Evolutionary conservation across 2,329 filamentous ascomycete species (phyloP), one percentile per base, ranked within the genome.

Genomic region (Nigrospora oryzae): DNA sequence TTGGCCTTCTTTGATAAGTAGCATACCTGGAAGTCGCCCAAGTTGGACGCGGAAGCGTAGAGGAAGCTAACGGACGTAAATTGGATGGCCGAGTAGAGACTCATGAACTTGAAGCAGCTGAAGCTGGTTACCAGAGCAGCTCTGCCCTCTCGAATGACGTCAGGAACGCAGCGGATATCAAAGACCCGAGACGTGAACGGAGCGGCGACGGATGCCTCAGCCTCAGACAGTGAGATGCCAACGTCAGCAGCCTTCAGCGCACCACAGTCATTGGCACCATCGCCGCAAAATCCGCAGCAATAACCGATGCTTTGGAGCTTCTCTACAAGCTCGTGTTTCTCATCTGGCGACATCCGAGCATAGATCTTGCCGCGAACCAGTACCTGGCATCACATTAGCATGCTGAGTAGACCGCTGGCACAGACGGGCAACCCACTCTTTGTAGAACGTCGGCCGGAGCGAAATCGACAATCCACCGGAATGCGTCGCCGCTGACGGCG

Each of bases 31-130:
- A 98, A 97, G 63, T 98, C 93, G 41, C 93, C 94, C 6, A 98
- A 72, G 60, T 98, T 98, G 10, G 88, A 95, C 11, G 86, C 94
- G 8, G 83, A 89, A 7, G 89, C 87, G 64, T 98, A 98, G 14
- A 98, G 75, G 61, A 98, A 96, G 74, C 86, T 95, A 58, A 98
- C 94, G 1, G 88, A 89, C 8, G 89, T 95, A 70, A 98, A 98
- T 64, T 98, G 93, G 53, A 98, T 98, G n/a, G 93, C 91, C 3
- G 90, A 97, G 70, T 98, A 98, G 52, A 98, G 68, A 56, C 87
- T 94, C 94, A 98, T 98, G 67, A 95, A 98, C 70, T 97, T 98
- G 77, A 98, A 98, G 70, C 93, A 98, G 69, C 88, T 94, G 70
- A 98, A 98, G 65, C 89, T 95, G 12, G 93, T 98, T n/a, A 97